Conservation (phyloP, 2,329 filamentous ascomycete genomes). For the Aspergillus glaucus region DNA sequence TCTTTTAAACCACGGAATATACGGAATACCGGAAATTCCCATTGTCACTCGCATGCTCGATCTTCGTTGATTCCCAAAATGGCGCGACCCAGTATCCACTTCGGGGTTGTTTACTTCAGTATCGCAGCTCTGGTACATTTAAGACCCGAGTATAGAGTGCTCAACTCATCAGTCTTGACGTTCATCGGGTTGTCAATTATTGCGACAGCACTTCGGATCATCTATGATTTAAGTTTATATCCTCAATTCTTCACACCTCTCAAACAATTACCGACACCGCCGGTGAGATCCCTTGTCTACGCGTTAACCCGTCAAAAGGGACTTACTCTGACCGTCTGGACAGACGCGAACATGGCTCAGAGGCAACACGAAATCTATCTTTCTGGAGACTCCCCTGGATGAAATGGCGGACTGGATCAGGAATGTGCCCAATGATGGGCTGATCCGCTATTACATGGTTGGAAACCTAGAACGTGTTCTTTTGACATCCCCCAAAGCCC, state of each 20-base stretch:
- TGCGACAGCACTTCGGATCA: neutral
- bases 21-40: too few relatives aligned
- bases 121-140: neutral
- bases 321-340: neutral
- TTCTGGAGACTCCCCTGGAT: conserved; percentile 34
- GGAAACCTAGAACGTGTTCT: conserved; percentile 60
- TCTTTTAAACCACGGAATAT: too few relatives aligned
- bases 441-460: conserved; percentile 60
- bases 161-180: neutral
- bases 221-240: neutral
- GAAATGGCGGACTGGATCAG: conserved; percentile 47
- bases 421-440: conserved; percentile 58
- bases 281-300: neutral
- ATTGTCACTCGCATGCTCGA: too few relatives aligned
- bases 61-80: neutral
- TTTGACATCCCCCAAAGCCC: conserved; percentile 55
- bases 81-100: neutral
- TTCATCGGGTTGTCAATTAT: neutral
- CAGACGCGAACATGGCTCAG: conserved; percentile 39
- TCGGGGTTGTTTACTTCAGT: neutral
- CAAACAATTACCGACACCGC: neutral
- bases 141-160: neutral
- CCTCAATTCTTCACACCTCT: neutral
- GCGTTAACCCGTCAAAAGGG: too few relatives aligned
- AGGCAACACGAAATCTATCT: conserved; percentile 38